Base-by-base conservation (phyloP, 768 basidiomycete genomes). In the Leccinum imitatum region DNA sequence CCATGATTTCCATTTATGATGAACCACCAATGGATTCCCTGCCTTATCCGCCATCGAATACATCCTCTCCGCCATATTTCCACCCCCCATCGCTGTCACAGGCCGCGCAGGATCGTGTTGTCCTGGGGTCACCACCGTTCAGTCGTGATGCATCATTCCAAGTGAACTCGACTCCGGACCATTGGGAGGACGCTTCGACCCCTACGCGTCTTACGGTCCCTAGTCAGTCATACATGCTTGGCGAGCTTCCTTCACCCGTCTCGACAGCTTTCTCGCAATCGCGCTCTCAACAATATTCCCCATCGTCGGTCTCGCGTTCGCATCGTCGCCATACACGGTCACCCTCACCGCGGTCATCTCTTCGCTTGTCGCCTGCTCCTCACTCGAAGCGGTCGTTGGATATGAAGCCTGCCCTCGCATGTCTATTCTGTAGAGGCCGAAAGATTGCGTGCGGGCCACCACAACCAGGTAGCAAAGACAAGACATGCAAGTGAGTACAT, bases 361-460 rank as follows among this genome's bases (percentile, higher is more conserved):
- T 54, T 3, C 59, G 60, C 51, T 10, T 69, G 60, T 73, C 73
- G 0, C 71, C 73, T 3, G 33, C 31, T 11, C 67, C 69, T 2
- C 69, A 66, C 25, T 7, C 53, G 0, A 73, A 72, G 50, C 66
- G 75, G 56, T 35, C 65, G 3, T 47, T 72, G 25, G 74, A 77
- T 56, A 84, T 83, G 75, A 87, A 87, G 62, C 86, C 86, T 15
- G 79, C 82, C 3, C 75, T 87, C 1, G 86, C 86, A 1, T 87
- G 86, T 62, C 73, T 85, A 6, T 87, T 87, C 66, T 87, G 86
- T 67, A 78, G 86, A 44, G 85, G 84, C 6, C 77, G 86, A 46
- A 87, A 87, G 73, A 88, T 88, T 53, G 87, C 87, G 9, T 88
- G 87, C 60, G 86, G 87, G 0, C 81, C 85, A 11, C 84, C 85